Evolutionary conservation across 441 rosid species (phyloP), one percentile per base, ranked within the genome.

Genomic region (Croton laevigatus): DNA sequence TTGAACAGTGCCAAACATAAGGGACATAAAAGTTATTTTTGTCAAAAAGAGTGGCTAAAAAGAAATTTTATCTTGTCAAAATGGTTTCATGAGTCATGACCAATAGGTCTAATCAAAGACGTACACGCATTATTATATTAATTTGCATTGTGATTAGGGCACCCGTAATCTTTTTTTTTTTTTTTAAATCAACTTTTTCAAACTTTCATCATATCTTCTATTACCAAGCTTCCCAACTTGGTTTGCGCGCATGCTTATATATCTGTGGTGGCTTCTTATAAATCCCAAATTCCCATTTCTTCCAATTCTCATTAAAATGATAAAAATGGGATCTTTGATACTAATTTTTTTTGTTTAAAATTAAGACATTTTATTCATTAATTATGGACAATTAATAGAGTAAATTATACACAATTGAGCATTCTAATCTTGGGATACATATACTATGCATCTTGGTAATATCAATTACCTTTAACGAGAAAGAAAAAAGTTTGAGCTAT

Each of bases 51-150:
- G n/a, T n/a, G n/a, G n/a, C n/a, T n/a, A n/a, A n/a, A n/a, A n/a
- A n/a, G n/a, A n/a, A n/a, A n/a, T n/a, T n/a, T n/a, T n/a, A n/a
- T n/a, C n/a, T n/a, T n/a, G n/a, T n/a, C n/a, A n/a, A n/a, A n/a
- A n/a, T n/a, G 44, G n/a, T 58, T 44, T 44, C 1, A 69, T 58
- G 13, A 46, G 51, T 69, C 32, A 27, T 27, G 32, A 36, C 65
- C 8, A 61, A 19, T 65, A 48, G 27, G 66, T 69, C 70, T 61
- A 46, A 40, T 72, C 20, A 22, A 46, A 69, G 74, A 59, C 61
- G 53, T 68, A 52, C 70, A 57, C 63, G 66, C 58, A 22, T 65
- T 62, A 0, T 22, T 0, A 12, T 49, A 37, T 54, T 22, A 46
- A 38, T 68, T 68, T 55, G 63, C 63, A 42, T 57, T 42, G 44